Conservation (phyloP, 768 basidiomycete genomes). For the Collybiopsis confluens region DNA sequence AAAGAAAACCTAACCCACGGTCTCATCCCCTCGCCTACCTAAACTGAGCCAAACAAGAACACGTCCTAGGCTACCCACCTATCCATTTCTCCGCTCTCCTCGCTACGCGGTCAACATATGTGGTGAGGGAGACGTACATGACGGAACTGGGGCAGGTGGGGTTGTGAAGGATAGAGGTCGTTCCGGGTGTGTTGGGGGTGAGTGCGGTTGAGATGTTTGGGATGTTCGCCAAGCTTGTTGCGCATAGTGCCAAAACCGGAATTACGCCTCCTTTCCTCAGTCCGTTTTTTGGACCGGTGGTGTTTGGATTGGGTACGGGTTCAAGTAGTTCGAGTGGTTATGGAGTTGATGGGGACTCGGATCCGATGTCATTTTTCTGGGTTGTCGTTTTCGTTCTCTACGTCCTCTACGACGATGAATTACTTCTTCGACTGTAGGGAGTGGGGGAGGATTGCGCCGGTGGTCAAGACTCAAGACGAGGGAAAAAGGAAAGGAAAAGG, state of each 20-base stretch:
- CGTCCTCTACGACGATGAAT: background rate
- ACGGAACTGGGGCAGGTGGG: background rate
- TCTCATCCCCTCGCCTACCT: slow-evolving; percentile 3
- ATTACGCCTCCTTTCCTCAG: slow-evolving; percentile 92
- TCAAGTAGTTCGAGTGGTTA: background rate
- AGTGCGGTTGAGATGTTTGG: slow-evolving; percentile 68
- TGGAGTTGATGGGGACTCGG: too few species aligned
- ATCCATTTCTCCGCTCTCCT: slow-evolving; percentile 72
- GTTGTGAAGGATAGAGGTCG: slow-evolving; percentile 20
- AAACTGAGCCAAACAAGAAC: slow-evolving; percentile 2
- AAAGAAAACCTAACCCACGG: background rate
- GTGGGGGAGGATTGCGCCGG: slow-evolving; percentile 70
- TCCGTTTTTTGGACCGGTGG: slow-evolving; percentile 80
- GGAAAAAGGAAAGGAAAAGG: background rate
- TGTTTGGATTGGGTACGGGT: slow-evolving; percentile 64
- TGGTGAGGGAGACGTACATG: background rate
- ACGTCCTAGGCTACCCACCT: slow-evolving; percentile 55
- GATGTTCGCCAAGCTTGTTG: slow-evolving; percentile 75
- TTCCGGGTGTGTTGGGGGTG: slow-evolving; percentile 49
- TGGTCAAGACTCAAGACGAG: too few species aligned
- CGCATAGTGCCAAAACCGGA: slow-evolving; percentile 79
- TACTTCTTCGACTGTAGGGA: slow-evolving; percentile 37
- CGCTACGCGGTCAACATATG: background rate
- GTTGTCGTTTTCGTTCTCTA: slow-evolving; percentile 40
- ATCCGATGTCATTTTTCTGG: slow-evolving; percentile 13